A percentile compares a stretch with the other conserved stretches of the same genome.
phyloP scores from a whole-genome alignment of 768 basidiomycete species.

The Auricularia sp. region DNA sequence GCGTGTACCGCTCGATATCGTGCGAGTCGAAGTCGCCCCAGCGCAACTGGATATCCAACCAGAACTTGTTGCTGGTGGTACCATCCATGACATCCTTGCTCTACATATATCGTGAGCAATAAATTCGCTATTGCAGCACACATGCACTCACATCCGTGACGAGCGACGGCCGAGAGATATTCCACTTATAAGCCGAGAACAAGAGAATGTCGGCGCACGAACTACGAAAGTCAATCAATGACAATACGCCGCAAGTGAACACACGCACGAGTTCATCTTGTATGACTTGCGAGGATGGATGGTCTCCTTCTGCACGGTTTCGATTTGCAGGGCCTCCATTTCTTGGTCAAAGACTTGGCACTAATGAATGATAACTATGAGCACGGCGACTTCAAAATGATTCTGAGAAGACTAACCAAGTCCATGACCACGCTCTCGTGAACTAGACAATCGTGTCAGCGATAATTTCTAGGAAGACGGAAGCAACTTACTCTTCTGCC shows the following conservation, averaged over 20 bases:
- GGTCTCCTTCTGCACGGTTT: conserved; percentile 99
- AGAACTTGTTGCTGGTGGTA: conserved; percentile 97
- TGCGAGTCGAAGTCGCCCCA: conserved; percentile 99
- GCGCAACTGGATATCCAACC: conserved; percentile 90
- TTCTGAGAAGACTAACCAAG: conserved; percentile 37
- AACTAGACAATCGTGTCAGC: conserved; percentile 32
- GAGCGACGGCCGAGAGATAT: conserved; percentile 90
- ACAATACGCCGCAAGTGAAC: not conserved
- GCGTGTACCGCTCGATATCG: conserved; percentile 96
- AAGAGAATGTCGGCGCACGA: conserved; percentile 98
- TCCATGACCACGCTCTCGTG: conserved; percentile 92
- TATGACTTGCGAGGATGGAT: conserved; percentile 99
- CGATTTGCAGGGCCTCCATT: conserved; percentile 93
- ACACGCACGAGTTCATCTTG: conserved; percentile 86
- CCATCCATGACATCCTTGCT: conserved; percentile 93
- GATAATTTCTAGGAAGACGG: conserved; percentile 17
- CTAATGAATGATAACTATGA: conserved; percentile 24
- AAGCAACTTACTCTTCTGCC: conserved; percentile 84
- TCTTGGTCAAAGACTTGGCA: conserved; percentile 99
- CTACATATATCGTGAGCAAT: conserved; percentile 26
- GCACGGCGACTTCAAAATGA: not conserved
- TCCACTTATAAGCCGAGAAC: conserved; percentile 98
- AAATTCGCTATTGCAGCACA: conserved; percentile 2
- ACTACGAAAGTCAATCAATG: not conserved
- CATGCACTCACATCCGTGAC: conserved; percentile 69